These are phyloP conservation scores for Penicillium sclerotigenum DNA, from an alignment of 2,329 filamentous ascomycete species.

Conservation along the genomic window DNA sequence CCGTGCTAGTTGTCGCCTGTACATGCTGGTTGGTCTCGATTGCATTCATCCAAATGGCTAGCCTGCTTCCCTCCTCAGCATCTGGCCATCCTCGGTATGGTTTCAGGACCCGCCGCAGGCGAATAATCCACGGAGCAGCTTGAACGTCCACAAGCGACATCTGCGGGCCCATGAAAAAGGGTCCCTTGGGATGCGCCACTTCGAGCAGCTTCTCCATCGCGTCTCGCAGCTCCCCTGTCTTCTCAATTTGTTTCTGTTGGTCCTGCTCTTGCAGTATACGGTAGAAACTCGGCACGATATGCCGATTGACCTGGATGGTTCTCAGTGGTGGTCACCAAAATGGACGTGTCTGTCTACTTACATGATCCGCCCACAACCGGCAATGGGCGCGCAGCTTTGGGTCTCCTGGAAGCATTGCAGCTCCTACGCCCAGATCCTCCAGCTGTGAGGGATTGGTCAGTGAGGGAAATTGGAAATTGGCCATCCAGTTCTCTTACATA, in stretches of 20 bases:
- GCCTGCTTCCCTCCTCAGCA: constrained; percentile 60
- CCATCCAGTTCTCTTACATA: constrained; percentile 57
- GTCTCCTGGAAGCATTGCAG: constrained; percentile 59
- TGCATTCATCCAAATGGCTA: constrained; percentile 67
- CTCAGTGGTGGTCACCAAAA: constrained; percentile 11
- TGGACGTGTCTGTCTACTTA: constrained; percentile 39
- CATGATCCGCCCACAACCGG: constrained; percentile 77
- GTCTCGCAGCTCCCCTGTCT: constrained; percentile 60
- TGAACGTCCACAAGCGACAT: constrained; percentile 70
- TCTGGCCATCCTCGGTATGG: constrained; percentile 66
- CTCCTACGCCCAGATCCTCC: constrained; percentile 65
- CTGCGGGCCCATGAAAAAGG: constrained; percentile 62
- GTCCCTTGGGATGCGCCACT: constrained; percentile 58
- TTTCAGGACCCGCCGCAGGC: constrained; percentile 63
- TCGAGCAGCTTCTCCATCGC: constrained; percentile 63
- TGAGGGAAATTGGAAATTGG: neutral
- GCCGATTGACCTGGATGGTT: constrained; percentile 63
- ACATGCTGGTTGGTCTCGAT: constrained; percentile 64
- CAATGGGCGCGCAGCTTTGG: constrained; percentile 69
- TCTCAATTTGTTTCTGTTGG: constrained; percentile 54
- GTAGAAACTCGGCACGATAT: constrained; percentile 75
- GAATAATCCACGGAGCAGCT: constrained; percentile 70
- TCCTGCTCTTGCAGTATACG: constrained; percentile 66
- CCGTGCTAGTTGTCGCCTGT: constrained; percentile 63
- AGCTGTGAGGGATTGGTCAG: constrained; percentile 50